Evolutionary conservation across 345 rosid species (phyloP), one percentile per base, ranked within the genome.

Genomic region (Linum usitatissimum): DNA sequence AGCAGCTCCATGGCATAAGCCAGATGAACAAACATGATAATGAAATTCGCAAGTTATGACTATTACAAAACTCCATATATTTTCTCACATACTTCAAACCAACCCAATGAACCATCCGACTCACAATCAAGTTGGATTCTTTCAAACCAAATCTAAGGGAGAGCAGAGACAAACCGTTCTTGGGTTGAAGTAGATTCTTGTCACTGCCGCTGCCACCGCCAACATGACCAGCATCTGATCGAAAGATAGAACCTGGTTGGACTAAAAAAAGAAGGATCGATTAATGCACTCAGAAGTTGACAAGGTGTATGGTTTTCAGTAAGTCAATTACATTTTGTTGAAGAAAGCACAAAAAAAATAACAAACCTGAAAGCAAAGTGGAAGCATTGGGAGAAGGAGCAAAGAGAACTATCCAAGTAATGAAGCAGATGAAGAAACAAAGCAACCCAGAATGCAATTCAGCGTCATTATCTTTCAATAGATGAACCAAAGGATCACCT

Each of bases 171-270:
- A 61, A 62, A 87, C 95, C 76, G 81, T 87, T 85, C 78, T 73
- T 82, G 60, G 92, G 71, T 71, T 79, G 81, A 57, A 85, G 90
- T 40, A 87, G 86, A 68, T 61, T 85, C 62, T 89, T 80, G 64
- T 78, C 78, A 53, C 91, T 80, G 64, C 80, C 78, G 71, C 63
- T 23, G 28, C 28, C 28, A 23, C 28, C 28, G 2, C 28, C 28
- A 23, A 1, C 28, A 23, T 23, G 28, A 62, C 64, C 72, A 65
- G 59, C 64, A 53, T 65, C 75, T 63, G 78, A 81, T 68, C 73
- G 67, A 14, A 83, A 80, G 69, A 76, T 63, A 23, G 49, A 66
- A 72, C 74, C 90, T 85, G 79, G 62, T 75, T 85, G 81, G 63
- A 77, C 15, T 64, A 75, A 69, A 70, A 55, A 66, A 66, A 4